A percentile compares a stretch with the other conserved stretches of the same genome.
phyloP scores from a whole-genome alignment of 768 basidiomycete genomes.

The Polyporus arcularius region DNA sequence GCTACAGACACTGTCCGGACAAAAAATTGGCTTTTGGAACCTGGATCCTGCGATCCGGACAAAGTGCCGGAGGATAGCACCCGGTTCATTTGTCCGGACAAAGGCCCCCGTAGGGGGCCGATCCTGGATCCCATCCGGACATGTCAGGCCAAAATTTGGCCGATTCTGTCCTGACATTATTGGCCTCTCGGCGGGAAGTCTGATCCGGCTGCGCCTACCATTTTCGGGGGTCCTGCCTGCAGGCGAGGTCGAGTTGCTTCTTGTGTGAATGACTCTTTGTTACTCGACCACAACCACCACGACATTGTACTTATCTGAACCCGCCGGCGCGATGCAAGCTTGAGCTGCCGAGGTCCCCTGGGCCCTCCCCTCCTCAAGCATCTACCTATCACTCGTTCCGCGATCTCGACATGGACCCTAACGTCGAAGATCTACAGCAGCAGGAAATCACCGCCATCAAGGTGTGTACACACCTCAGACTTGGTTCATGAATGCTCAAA shows the following conservation, averaged over 20 bases:
- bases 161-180: too few species aligned
- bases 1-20: too few species aligned
- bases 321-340: conserved; percentile 56
- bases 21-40: too few species aligned
- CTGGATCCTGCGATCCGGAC: too few species aligned
- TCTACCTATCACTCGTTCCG: conserved; percentile 35
- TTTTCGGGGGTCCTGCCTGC: too few species aligned
- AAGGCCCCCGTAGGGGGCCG: too few species aligned
- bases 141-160: too few species aligned
- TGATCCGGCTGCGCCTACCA: too few species aligned
- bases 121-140: too few species aligned
- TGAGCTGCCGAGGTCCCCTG: conserved; percentile 74
- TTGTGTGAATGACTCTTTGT: background rate
- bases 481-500: background rate
- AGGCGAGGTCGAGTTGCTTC: background rate
- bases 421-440: conserved; percentile 60
- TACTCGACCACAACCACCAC: conserved; percentile 15
- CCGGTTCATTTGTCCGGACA: too few species aligned
- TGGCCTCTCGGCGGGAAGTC: too few species aligned
- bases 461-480: conserved; percentile 6
- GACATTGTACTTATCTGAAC: conserved; percentile 1
- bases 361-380: conserved; percentile 66
- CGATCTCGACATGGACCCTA: conserved; percentile 61
- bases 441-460: conserved; percentile 77
- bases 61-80: too few species aligned